These are phyloP conservation scores for Zygnema cylindricum DNA, from an alignment of 139 green algal species.

Conservation along the genomic window DNA sequence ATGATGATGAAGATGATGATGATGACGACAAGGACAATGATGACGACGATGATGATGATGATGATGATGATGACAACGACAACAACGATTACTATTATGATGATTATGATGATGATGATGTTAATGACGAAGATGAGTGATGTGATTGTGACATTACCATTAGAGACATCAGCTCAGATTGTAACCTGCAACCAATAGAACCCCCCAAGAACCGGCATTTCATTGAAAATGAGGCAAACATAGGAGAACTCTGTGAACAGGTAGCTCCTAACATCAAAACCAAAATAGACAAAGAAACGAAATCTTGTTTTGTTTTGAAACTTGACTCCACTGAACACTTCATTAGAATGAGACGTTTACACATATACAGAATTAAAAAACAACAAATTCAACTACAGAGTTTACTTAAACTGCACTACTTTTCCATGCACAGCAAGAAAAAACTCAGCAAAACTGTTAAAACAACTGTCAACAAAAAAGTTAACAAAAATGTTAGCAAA, in stretches of 20 bases:
- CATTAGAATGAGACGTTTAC: neutral
- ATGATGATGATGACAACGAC: neutral
- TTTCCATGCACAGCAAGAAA: neutral
- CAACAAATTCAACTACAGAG: constrained; percentile 3
- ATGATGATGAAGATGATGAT: neutral
- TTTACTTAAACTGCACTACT: neutral
- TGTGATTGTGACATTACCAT: neutral
- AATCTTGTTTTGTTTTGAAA: neutral
- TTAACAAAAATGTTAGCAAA: constrained; percentile 27
- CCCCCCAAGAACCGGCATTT: neutral
- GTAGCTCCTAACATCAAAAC: neutral
- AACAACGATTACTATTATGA: neutral
- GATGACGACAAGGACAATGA: neutral
- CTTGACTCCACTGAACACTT: neutral
- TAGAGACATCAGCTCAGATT: constrained; percentile 43
- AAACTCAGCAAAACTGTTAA: neutral
- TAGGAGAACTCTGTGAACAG: neutral
- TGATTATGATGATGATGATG: neutral
- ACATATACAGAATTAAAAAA: neutral
- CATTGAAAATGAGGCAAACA: neutral
- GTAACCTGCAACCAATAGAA: constrained; percentile 31
- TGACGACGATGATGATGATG: neutral
- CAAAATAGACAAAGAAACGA: constrained; percentile 1
- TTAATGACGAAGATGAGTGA: neutral
- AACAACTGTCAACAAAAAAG: neutral